Evolutionary conservation across 192 early-diverging fungal species (phyloP).

Genomic region (Diversispora epigaea): DNA sequence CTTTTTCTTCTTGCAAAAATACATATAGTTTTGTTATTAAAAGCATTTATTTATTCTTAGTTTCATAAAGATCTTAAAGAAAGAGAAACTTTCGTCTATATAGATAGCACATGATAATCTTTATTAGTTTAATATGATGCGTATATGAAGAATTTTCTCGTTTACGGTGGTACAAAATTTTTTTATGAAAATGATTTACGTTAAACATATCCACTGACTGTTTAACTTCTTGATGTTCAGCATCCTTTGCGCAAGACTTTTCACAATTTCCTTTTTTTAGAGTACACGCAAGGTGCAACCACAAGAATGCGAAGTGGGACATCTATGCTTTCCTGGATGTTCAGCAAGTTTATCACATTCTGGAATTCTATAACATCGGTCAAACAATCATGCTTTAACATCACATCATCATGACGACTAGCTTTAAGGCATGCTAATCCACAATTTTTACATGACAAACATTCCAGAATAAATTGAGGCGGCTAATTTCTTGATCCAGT

Average conservation of each 20-base stretch:
- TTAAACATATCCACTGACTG: too few species aligned
- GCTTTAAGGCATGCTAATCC: constrained; percentile 20
- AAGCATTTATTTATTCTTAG: too few species aligned
- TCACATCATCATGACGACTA: constrained; percentile 27
- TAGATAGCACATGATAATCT: too few species aligned
- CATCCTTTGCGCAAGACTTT: constrained; percentile 11
- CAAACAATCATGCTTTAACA: constrained; percentile 24
- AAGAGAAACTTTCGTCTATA: too few species aligned
- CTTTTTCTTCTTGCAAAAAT: too few species aligned
- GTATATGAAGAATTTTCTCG: too few species aligned
- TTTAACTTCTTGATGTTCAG: constrained; percentile 24
- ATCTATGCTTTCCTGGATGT: constrained; percentile 22
- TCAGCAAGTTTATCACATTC: constrained; percentile 9
- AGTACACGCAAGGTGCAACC: constrained; percentile 7
- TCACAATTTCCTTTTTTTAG: constrained; percentile 18
- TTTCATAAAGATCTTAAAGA: too few species aligned
- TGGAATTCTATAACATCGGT: constrained; percentile 27
- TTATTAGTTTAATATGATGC: too few species aligned
- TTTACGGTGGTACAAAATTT: too few species aligned
- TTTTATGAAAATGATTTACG: too few species aligned
- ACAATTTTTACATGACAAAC: constrained; percentile 28
- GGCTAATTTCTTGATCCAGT: constrained; percentile 30
- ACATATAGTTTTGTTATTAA: too few species aligned
- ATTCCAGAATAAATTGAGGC: constrained; percentile 22
- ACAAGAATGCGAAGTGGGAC: constrained; percentile 18